These are phyloP conservation scores for Amaranthus palmeri DNA, from an alignment of 148 eudicot species.

Conservation along the genomic window DNA sequence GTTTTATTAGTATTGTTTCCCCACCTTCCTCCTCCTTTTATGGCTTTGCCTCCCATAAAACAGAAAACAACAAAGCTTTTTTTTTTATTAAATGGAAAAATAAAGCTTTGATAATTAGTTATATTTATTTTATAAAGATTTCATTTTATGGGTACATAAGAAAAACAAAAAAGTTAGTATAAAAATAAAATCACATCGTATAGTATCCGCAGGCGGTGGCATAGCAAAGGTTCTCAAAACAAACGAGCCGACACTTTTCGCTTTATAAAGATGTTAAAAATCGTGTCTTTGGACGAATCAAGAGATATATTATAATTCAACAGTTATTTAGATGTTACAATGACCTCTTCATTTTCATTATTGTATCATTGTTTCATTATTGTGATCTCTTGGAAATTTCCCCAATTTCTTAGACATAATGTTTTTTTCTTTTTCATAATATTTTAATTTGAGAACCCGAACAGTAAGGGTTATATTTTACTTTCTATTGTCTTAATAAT, in stretches of 20 bases:
- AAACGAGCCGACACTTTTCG: too few species aligned
- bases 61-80: conserved; percentile 19
- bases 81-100: conserved; percentile 8
- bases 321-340: too few species aligned
- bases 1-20: conserved; percentile 11
- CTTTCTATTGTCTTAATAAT: too few species aligned
- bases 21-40: conserved; percentile 6
- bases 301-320: too few species aligned
- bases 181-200: too few species aligned
- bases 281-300: too few species aligned
- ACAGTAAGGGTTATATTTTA: background rate
- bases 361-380: too few species aligned
- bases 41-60: conserved; percentile 25
- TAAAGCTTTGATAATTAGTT: conserved; percentile 3
- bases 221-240: too few species aligned
- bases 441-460: background rate
- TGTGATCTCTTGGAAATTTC: background rate
- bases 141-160: conserved; percentile 11
- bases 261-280: too few species aligned
- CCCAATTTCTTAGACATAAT: background rate
- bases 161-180: background rate
- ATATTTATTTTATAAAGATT: background rate
- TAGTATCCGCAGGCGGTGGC: too few species aligned
- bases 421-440: background rate
- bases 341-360: too few species aligned